Conservation (phyloP, 2,329 filamentous ascomycete genomes). For the Periconia sp. region DNA sequence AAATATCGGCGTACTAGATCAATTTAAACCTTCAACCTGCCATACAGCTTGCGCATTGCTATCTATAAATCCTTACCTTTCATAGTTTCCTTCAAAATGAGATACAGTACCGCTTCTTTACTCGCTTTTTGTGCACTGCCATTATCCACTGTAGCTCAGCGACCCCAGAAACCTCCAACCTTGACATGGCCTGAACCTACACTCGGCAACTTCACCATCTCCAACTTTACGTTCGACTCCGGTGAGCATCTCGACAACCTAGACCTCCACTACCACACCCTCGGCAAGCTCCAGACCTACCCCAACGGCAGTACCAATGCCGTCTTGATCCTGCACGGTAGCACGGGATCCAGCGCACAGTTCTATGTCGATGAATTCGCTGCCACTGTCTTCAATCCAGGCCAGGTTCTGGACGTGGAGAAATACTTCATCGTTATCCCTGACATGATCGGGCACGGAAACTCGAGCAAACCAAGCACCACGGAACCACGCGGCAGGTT, state of each 20-base stretch:
- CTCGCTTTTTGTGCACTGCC: too few species aligned
- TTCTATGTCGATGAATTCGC: conserved; percentile 21
- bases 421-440: conserved; percentile 23
- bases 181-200: not conserved
- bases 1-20: too few species aligned
- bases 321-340: conserved; percentile 28
- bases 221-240: conserved; percentile 2
- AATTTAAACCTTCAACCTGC: too few species aligned
- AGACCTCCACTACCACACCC: conserved; percentile 3
- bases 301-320: conserved; percentile 12
- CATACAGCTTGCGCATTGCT: too few species aligned
- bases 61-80: too few species aligned
- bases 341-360: conserved; percentile 17
- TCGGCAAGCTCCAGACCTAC: conserved; percentile 2
- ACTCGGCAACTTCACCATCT: not conserved
- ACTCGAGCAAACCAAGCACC: conserved; percentile 28
- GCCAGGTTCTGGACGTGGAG: conserved; percentile 20
- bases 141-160: too few species aligned
- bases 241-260: conserved; percentile 1
- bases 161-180: not conserved
- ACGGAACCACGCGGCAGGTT: conserved; percentile 15
- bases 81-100: too few species aligned
- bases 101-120: too few species aligned
- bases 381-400: conserved; percentile 22
- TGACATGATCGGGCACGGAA: conserved; percentile 28